Evolutionary conservation across 371 early-diverging fungal species (phyloP).

Genomic region (Circinella umbellata): DNA sequence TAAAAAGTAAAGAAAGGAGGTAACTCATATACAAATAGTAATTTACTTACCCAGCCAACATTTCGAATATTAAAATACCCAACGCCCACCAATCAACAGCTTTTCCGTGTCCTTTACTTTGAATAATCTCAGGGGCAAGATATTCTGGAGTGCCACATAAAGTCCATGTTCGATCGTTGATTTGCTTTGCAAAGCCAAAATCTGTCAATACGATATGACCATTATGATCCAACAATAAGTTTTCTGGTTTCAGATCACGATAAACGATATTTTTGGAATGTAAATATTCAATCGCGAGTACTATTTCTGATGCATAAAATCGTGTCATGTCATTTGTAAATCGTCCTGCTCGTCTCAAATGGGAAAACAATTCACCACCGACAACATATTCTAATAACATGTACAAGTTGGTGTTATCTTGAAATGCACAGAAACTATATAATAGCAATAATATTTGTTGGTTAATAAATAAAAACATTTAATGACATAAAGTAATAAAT

Average conservation of each 20-base stretch:
- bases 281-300: conserved; percentile 77
- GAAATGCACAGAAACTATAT: conserved; percentile 82
- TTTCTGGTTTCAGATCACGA: conserved; percentile 96
- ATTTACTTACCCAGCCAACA: conserved; percentile 74
- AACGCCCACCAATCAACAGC: conserved; percentile 99
- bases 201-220: conserved; percentile 99
- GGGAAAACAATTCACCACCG: conserved; percentile 96
- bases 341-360: conserved; percentile 87
- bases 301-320: conserved; percentile 82
- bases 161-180: conserved; percentile 84
- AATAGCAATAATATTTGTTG: neutral
- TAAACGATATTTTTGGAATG: conserved; percentile 91
- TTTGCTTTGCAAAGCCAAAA: conserved; percentile 98
- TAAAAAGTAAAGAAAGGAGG: no score
- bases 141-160: conserved; percentile 99
- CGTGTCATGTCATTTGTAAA: conserved; percentile 90
- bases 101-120: conserved; percentile 95
- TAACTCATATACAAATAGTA: no score
- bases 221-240: conserved; percentile 83
- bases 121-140: conserved; percentile 98
- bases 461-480: no score
- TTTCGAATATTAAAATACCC: conserved; percentile 98
- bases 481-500: neutral
- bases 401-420: conserved; percentile 87
- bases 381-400: conserved; percentile 97